Base-by-base conservation (phyloP, 2,329 filamentous ascomycete genomes). In the Sarocladium kiliense region DNA sequence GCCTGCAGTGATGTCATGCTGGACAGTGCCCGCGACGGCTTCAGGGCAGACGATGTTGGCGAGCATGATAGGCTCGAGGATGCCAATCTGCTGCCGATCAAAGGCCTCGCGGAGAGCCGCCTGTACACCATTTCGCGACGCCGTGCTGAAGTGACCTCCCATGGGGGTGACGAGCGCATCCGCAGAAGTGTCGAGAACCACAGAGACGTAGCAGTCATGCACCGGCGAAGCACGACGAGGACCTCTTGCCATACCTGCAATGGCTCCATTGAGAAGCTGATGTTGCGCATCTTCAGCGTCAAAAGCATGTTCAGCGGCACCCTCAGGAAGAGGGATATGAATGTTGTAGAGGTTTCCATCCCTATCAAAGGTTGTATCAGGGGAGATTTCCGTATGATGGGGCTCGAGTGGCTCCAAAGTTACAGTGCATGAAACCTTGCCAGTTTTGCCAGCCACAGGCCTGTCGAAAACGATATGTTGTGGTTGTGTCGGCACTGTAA, bases 1-100 rank as follows among this genome's bases (percentile, higher is more conserved):
- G 0, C 87, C 84, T 6, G 86, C 82, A 2, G 84, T 86, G 55
- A 95, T 84, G 65, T 94, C 87, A 61, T 95, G 90, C 32, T 95
- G 85, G 10, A 99, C 89, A 3, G 82, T 81, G 3, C 92, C 91
- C 1, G 96, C 85, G 6, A 83, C 86, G 5, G 80, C 79, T 70
- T 97, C 93, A 53, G 94, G 89, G 51, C 94, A 91, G 61, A 84
- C 86, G 65, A 99, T 96, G 54, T 87, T 85, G 4, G 89, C 90
- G 58, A 86, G 85, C 91, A 97, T 97, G 55, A 99, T 89, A 1
- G 94, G 94, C 66, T 99, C 94, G 73, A 97, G 87, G 37, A 99
- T 76, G 1, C 81, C 80, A 1, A 91, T 80, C 2, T 76, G 73
- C 2, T 74, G 66, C 26, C 73, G 69, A 10, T 78, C 72, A 55